Evolutionary conservation across 1,284 basidiomycete genomes (phyloP).

Genomic region (Ceratobasidium theobromae): DNA sequence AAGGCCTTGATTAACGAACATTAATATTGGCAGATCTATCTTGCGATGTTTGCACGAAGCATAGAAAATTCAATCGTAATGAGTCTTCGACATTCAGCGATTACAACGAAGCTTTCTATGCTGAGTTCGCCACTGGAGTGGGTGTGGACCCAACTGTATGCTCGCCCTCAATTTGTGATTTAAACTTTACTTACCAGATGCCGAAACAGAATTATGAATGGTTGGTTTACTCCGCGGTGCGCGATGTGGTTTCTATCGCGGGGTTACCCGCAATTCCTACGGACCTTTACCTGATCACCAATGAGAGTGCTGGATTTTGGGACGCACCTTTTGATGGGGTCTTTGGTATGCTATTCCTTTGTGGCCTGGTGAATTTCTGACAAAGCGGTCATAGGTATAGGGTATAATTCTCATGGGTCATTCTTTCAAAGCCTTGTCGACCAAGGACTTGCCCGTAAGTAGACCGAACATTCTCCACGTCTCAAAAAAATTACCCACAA

Average conservation of each 20-base stretch:
- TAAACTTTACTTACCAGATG: conserved; percentile 37
- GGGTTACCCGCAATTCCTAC: conserved; percentile 47
- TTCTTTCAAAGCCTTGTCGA: conserved; percentile 3
- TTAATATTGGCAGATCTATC: background rate
- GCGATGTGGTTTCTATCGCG: conserved; percentile 53
- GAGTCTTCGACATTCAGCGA: background rate
- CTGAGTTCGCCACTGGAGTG: conserved; percentile 53
- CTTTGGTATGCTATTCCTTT: conserved; percentile 31
- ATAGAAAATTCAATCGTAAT: conserved; percentile 1
- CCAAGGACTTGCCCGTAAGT: conserved; percentile 1
- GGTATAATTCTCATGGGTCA: conserved; percentile 48
- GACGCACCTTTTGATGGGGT: conserved; percentile 51
- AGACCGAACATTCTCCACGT: background rate
- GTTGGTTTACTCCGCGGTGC: conserved; percentile 6
- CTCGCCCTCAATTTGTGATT: conserved; percentile 42
- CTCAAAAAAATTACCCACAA: background rate
- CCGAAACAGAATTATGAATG: conserved; percentile 14
- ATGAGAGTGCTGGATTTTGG: conserved; percentile 53
- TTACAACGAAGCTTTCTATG: background rate
- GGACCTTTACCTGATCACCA: conserved; percentile 52
- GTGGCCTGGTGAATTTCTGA: conserved; percentile 43
- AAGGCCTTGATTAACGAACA: background rate
- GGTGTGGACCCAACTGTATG: conserved; percentile 51
- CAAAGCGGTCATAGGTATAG: conserved; percentile 51
- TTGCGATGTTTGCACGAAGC: background rate